Percentiles rank a stretch among this genome's conserved stretches.
phyloP scores from a whole-genome alignment of 768 basidiomycete species.

The Lentinula detonsa region DNA sequence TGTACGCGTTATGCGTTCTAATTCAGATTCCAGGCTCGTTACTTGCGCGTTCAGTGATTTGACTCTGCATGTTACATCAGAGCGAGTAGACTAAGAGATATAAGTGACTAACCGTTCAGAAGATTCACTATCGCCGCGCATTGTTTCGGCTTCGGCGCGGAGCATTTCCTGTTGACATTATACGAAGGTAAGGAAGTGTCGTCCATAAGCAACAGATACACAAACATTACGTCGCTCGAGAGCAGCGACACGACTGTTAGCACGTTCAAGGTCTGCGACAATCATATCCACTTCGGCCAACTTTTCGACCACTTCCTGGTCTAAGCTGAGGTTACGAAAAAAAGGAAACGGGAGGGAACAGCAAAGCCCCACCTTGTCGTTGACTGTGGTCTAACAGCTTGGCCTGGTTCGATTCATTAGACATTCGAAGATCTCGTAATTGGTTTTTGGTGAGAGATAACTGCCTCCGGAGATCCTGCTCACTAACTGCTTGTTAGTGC shows the following conservation, averaged over 20 bases:
- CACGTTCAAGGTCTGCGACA: conserved; percentile 87
- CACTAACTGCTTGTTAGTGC: conserved; percentile 39
- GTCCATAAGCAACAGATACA: conserved; percentile 3
- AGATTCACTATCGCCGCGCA: conserved; percentile 71
- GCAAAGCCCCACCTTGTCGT: conserved; percentile 62
- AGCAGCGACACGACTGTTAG: conserved; percentile 88
- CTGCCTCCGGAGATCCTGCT: conserved; percentile 91
- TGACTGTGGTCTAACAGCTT: conserved; percentile 88
- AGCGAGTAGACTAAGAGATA: conserved; percentile 42
- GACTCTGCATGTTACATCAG: conserved; percentile 44
- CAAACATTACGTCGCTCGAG: conserved; percentile 90
- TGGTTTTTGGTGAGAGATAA: conserved; percentile 84
- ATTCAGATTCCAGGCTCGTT: conserved; percentile 70
- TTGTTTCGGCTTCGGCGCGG: conserved; percentile 89
- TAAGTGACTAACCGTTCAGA: conserved; percentile 52
- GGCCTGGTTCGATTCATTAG: conserved; percentile 90
- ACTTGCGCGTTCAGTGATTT: conserved; percentile 70
- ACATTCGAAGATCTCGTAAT: conserved; percentile 82
- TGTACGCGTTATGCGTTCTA: conserved; percentile 58
- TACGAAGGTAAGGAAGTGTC: not conserved
- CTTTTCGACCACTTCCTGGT: conserved; percentile 88
- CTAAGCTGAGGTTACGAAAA: conserved; percentile 28
- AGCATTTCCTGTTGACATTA: conserved; percentile 67
- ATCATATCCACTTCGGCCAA: conserved; percentile 94
- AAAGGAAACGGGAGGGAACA: not conserved